These are phyloP conservation scores for Knoxdaviesia proteae DNA, from an alignment of 2,329 filamentous ascomycete species.

Conservation along the genomic window DNA sequence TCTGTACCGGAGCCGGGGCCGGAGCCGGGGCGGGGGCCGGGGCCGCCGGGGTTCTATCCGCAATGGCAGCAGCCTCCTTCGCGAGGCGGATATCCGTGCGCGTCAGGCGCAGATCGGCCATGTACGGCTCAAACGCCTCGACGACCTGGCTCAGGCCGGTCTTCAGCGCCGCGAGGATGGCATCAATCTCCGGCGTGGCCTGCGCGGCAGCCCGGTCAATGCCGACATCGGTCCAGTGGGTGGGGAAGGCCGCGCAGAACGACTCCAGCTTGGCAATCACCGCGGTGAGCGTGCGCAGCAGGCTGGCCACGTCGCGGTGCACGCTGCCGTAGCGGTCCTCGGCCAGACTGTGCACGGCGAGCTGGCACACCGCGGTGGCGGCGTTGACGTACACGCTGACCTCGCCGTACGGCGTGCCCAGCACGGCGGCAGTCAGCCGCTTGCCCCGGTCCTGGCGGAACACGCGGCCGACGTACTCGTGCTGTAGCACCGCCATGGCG, in stretches of 20 bases:
- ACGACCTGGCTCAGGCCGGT: slow-evolving; percentile 45
- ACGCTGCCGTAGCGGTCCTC: slow-evolving; percentile 78
- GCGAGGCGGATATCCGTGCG: slow-evolving; percentile 53
- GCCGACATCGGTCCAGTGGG: slow-evolving; percentile 64
- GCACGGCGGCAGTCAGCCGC: slow-evolving; percentile 43
- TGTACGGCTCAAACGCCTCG: slow-evolving; percentile 52
- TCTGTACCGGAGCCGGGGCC: neutral
- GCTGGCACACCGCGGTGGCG: slow-evolving; percentile 42
- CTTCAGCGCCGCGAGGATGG: slow-evolving; percentile 43
- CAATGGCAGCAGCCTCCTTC: slow-evolving; percentile 34
- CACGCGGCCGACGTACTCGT: slow-evolving; percentile 37
- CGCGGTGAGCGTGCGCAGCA: slow-evolving; percentile 51
- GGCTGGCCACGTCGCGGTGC: slow-evolving; percentile 54
- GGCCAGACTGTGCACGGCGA: slow-evolving; percentile 51
- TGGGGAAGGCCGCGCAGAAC: slow-evolving; percentile 36
- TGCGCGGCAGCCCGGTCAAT: slow-evolving; percentile 35
- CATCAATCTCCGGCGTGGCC: slow-evolving; percentile 46
- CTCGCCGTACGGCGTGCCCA: slow-evolving; percentile 55
- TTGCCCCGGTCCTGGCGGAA: slow-evolving; percentile 52
- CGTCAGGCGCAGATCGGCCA: slow-evolving; percentile 46
- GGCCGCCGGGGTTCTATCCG: neutral
- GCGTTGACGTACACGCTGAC: slow-evolving; percentile 49
- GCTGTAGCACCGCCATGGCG: slow-evolving; percentile 21
- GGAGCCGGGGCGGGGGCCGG: neutral
- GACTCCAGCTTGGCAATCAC: slow-evolving; percentile 49